Percentiles rank a stretch among this genome's conserved stretches.
These are phyloP conservation scores for Backusella tarrabulga DNA, from an alignment of 192 early-diverging fungal genomes.

Conservation along the genomic window DNA sequence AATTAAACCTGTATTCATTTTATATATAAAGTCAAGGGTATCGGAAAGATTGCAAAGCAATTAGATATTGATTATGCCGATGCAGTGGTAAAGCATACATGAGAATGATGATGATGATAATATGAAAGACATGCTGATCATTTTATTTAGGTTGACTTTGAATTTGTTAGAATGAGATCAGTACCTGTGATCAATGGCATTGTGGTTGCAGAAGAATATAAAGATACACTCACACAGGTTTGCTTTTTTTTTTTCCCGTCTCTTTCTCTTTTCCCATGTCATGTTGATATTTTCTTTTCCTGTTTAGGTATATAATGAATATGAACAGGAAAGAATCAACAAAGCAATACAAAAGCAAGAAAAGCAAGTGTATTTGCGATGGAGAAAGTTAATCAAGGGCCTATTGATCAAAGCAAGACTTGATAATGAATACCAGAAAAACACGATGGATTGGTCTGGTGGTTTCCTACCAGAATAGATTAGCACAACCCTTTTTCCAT, in stretches of 20 bases:
- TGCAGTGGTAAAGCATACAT: slow-evolving; percentile 62
- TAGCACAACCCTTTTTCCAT: background rate
- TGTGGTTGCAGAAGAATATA: slow-evolving; percentile 61
- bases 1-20: background rate
- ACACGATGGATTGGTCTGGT: background rate
- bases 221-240: slow-evolving; percentile 58
- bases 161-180: slow-evolving; percentile 58
- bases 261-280: background rate
- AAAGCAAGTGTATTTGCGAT: slow-evolving; percentile 44
- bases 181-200: slow-evolving; percentile 67
- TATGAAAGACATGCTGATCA: background rate
- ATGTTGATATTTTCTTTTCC: background rate
- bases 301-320: slow-evolving; percentile 38
- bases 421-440: slow-evolving; percentile 50
- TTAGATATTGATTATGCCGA: slow-evolving; percentile 78
- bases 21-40: slow-evolving; percentile 42
- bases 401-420: slow-evolving; percentile 52
- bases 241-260: slow-evolving; percentile 26
- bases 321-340: slow-evolving; percentile 13
- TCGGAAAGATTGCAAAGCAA: slow-evolving; percentile 65
- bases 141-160: slow-evolving; percentile 64
- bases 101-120: background rate
- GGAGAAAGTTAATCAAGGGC: slow-evolving; percentile 56
- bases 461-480: background rate
- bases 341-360: slow-evolving; percentile 36